Conservation (phyloP, 345 rosid genomes). For the Citrus glauca region DNA sequence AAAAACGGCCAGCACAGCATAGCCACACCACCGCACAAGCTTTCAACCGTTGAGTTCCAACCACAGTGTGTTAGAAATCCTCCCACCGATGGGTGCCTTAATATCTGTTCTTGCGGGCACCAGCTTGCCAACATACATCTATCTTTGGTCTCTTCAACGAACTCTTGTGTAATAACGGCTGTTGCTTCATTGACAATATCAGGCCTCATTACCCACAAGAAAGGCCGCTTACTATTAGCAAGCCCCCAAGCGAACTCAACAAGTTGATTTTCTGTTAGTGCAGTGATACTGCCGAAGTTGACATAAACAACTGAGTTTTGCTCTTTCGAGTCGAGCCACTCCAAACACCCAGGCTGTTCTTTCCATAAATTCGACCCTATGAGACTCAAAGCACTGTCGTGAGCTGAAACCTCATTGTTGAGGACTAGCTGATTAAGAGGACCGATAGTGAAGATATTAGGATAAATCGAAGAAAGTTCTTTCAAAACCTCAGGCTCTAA, state of each 20-base stretch:
- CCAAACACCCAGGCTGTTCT: neutral
- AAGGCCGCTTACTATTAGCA: slow-evolving; percentile 10
- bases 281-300: slow-evolving; percentile 11
- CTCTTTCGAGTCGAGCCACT: slow-evolving; percentile 12
- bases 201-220: slow-evolving; percentile 28
- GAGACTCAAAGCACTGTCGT: neutral
- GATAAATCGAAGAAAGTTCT: slow-evolving; percentile 5
- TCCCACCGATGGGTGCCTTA: slow-evolving; percentile 6
- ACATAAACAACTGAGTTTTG: slow-evolving; percentile 4
- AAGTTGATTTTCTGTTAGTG: slow-evolving; percentile 11
- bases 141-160: slow-evolving; percentile 6
- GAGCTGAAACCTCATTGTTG: neutral
- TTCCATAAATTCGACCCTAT: slow-evolving; percentile 2
- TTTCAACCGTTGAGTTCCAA: slow-evolving; percentile 10
- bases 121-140: slow-evolving; percentile 1
- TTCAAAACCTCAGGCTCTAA: slow-evolving; percentile 15
- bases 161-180: slow-evolving; percentile 11
- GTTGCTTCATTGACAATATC: slow-evolving; percentile 6
- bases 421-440: slow-evolving; percentile 8
- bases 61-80: slow-evolving; percentile 12
- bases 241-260: slow-evolving; percentile 26
- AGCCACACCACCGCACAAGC: neutral
- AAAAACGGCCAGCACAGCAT: slow-evolving; percentile 19
- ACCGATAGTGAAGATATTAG: slow-evolving; percentile 7
- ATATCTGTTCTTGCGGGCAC: slow-evolving; percentile 12